These are phyloP conservation scores for Phanerochaete carnosa DNA, from an alignment of 768 basidiomycete genomes.

Conservation along the genomic window DNA sequence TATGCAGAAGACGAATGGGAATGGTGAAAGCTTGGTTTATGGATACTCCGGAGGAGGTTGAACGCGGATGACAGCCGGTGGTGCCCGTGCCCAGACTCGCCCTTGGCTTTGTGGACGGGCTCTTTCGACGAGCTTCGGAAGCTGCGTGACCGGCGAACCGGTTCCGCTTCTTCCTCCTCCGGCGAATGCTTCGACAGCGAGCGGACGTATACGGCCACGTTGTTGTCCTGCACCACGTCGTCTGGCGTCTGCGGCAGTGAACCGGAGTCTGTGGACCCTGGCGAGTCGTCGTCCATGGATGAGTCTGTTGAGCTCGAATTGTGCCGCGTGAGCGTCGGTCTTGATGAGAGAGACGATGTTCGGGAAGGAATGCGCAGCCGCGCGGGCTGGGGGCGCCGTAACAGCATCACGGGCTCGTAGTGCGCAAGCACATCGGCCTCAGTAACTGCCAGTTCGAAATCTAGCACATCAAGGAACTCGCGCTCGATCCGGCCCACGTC, in stretches of 20 bases:
- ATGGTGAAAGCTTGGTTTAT: constrained; percentile 23
- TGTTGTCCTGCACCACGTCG: background rate
- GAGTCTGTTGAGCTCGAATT: constrained; percentile 4
- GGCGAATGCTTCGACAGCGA: constrained; percentile 10
- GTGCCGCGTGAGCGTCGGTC: constrained; percentile 3
- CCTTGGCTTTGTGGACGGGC: background rate
- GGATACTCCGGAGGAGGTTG: constrained; percentile 27
- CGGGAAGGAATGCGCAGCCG: constrained; percentile 20
- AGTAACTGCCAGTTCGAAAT: constrained; percentile 66
- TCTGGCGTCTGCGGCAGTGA: constrained; percentile 8
- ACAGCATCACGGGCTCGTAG: constrained; percentile 32
- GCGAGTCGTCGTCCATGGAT: constrained; percentile 9
- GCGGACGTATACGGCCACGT: constrained; percentile 8
- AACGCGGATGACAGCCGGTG: constrained; percentile 20
- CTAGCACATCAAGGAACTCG: constrained; percentile 77
- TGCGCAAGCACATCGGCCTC: constrained; percentile 60
- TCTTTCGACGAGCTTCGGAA: background rate
- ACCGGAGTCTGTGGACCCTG: background rate
- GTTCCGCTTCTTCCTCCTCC: background rate
- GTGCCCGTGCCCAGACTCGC: constrained; percentile 4
- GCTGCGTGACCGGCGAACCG: background rate
- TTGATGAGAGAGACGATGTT: constrained; percentile 8
- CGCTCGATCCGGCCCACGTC: constrained; percentile 80
- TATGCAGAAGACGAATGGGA: background rate
- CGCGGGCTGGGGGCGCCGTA: constrained; percentile 25